Conservation (phyloP, 1,139 yeast species). For the Candida glucosophila region DNA sequence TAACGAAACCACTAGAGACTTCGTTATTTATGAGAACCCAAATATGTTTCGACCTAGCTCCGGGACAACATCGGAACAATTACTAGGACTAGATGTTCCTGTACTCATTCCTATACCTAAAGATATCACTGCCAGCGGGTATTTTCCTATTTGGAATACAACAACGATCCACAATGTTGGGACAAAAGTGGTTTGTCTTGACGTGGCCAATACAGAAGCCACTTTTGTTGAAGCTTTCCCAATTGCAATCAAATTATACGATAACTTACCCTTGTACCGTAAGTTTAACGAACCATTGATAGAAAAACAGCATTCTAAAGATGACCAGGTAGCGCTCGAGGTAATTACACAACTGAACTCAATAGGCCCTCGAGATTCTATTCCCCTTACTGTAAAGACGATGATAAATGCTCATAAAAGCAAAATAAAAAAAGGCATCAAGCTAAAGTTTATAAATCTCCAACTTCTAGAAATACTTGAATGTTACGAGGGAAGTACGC, state of each 20-base stretch:
- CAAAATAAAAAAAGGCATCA: constrained; percentile 26
- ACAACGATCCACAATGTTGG: constrained; percentile 27
- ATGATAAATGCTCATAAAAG: constrained; percentile 28
- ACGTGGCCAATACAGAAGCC: constrained; percentile 21
- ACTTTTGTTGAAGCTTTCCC: constrained; percentile 33
- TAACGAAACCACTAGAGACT: constrained; percentile 28
- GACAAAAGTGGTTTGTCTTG: constrained; percentile 28
- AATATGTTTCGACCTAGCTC: constrained; percentile 27
- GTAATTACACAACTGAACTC: constrained; percentile 35
- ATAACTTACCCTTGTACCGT: constrained; percentile 44
- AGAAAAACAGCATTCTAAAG: constrained; percentile 28
- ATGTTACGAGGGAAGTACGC: constrained; percentile 42
- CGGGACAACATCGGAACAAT: constrained; percentile 25
- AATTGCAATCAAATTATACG: constrained; percentile 39
- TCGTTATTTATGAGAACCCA: constrained; percentile 28
- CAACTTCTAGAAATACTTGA: constrained; percentile 45
- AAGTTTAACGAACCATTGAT: constrained; percentile 44
- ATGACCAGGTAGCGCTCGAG: constrained; percentile 35
- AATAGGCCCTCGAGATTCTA: constrained; percentile 43
- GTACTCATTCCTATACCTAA: constrained; percentile 50
- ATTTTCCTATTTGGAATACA: constrained; percentile 32
- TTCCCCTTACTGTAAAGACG: constrained; percentile 30
- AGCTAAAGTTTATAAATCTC: constrained; percentile 36
- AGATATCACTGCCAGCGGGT: constrained; percentile 41
- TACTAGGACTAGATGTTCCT: constrained; percentile 53